phyloP scores from a whole-genome alignment of 73 alveolate species.

The Paramecium sonneborni region DNA sequence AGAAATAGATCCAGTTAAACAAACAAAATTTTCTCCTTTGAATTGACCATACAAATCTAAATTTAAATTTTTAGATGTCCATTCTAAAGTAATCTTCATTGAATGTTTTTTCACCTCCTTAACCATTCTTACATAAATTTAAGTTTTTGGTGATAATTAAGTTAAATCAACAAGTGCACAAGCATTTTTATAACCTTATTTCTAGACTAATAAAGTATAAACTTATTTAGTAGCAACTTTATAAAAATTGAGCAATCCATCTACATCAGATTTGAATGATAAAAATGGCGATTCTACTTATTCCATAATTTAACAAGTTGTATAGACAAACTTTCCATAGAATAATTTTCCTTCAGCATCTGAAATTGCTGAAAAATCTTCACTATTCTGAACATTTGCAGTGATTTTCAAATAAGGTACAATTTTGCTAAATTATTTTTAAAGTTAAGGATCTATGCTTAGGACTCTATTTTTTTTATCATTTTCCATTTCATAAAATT shows the following conservation, averaged over 20 bases:
- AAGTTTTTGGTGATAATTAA: not conserved
- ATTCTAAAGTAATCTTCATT: constrained; percentile 3
- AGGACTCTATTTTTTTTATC: not conserved
- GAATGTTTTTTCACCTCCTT: not conserved
- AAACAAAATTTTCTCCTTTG: not conserved
- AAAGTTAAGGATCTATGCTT: not conserved
- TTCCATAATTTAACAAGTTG: not conserved
- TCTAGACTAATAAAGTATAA: not conserved
- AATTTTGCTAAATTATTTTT: not conserved
- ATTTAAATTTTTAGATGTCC: not conserved
- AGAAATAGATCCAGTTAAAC: not conserved
- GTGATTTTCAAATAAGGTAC: not conserved
- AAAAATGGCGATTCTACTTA: not conserved
- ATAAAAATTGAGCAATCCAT: not conserved
- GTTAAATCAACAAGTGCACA: constrained; percentile 16
- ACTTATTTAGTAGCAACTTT: not conserved
- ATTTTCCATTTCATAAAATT: not conserved
- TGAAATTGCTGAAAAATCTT: not conserved
- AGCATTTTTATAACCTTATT: not conserved
- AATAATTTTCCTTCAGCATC: not conserved
- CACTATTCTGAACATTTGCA: constrained; percentile 1
- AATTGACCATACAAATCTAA: constrained; percentile 1
- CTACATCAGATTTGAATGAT: not conserved
- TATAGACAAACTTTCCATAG: not conserved
- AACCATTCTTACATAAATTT: not conserved